Percentiles rank a stretch among this genome's conserved stretches.
phyloP scores from a whole-genome alignment of 495 filamentous ascomycete species.

The Aspergillus egyptiacus region DNA sequence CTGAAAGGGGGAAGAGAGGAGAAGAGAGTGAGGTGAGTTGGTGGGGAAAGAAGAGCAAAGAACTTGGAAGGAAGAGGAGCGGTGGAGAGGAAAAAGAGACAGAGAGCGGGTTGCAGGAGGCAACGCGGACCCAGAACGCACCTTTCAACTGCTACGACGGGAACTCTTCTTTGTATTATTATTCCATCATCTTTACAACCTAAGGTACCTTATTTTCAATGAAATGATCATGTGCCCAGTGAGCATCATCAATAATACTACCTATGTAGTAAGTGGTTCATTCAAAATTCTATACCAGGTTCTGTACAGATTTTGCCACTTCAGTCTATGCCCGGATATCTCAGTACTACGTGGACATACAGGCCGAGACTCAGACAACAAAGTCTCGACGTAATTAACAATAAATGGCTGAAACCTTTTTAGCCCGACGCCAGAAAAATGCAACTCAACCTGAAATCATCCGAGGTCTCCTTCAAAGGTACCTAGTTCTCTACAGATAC shows the following conservation, averaged over 20 bases:
- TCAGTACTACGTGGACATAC: neutral
- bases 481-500: conserved; percentile 54
- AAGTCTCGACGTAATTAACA: neutral
- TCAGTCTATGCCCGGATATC: neutral
- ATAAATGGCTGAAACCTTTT: conserved; percentile 16
- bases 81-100: conserved; percentile 25
- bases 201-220: too few species aligned
- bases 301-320: conserved; percentile 10
- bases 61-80: conserved; percentile 27
- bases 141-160: neutral
- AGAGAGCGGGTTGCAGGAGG: conserved; percentile 36
- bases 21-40: conserved; percentile 24
- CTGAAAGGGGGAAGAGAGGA: conserved; percentile 20
- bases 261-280: neutral
- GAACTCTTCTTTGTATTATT: conserved; percentile 1
- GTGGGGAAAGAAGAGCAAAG: conserved; percentile 32
- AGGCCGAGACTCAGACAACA: neutral
- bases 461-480: neutral
- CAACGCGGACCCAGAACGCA: conserved; percentile 32
- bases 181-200: neutral
- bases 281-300: neutral
- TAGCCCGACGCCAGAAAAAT: conserved; percentile 24
- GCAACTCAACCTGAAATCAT: conserved; percentile 14
- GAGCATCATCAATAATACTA: too few species aligned
- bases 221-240: too few species aligned